A percentile compares a stretch with the other conserved stretches of the same genome.
Conservation (phyloP, 2,329 filamentous ascomycete genomes). For the Thelonectria blattea region DNA sequence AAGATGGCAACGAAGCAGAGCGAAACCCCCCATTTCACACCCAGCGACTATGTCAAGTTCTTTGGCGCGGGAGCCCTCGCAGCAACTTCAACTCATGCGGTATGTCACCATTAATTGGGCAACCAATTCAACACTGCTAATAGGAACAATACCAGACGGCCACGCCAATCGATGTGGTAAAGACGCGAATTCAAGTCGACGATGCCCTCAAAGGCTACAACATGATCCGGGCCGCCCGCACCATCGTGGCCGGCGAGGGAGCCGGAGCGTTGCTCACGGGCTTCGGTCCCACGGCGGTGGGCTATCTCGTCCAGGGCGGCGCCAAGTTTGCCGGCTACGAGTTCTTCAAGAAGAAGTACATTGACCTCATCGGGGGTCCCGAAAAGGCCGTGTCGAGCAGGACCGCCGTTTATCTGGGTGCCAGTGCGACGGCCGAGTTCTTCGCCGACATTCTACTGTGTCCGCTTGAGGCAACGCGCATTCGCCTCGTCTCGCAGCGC, state of each 20-base stretch:
- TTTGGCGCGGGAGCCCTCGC: conserved; percentile 59
- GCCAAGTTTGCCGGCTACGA: conserved; percentile 94
- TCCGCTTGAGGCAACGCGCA: conserved; percentile 83
- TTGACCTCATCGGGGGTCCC: conserved; percentile 67
- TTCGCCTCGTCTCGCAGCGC: conserved; percentile 81
- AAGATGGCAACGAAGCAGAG: conserved; percentile 36
- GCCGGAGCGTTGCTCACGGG: conserved; percentile 81
- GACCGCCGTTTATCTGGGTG: conserved; percentile 73
- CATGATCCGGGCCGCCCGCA: conserved; percentile 78
- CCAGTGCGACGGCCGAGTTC: conserved; percentile 72
- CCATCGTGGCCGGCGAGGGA: conserved; percentile 81
- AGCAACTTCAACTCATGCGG: conserved; percentile 58
- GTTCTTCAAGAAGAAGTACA: conserved; percentile 90
- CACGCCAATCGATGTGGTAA: conserved; percentile 72
- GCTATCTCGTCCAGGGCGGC: conserved; percentile 88
- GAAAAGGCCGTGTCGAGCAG: conserved; percentile 52
- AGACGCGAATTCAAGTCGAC: conserved; percentile 91
- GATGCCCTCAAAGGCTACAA: conserved; percentile 83
- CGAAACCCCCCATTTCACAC: conserved; percentile 49
- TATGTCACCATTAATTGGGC: conserved; percentile 41
- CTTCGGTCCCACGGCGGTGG: conserved; percentile 83
- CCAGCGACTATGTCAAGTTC: conserved; percentile 58
- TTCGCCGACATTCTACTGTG: conserved; percentile 83
- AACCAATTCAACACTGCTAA: not conserved
- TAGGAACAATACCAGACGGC: conserved; percentile 48